These are phyloP conservation scores for Serendipita vermifera DNA, from an alignment of 768 basidiomycete genomes.

Conservation along the genomic window DNA sequence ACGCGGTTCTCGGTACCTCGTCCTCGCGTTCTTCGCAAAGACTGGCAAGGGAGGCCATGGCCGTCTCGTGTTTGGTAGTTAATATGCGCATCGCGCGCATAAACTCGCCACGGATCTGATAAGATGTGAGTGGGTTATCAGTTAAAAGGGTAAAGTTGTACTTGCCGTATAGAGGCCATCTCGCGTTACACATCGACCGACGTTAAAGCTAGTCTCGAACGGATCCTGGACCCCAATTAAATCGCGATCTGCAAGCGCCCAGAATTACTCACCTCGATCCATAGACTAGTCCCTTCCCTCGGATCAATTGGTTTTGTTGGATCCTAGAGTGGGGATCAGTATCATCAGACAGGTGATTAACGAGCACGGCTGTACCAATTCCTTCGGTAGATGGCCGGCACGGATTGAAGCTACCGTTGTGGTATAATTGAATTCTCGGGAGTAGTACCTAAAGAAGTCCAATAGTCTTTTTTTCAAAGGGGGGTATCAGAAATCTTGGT, in stretches of 20 bases:
- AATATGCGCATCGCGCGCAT: constrained; percentile 90
- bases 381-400: constrained; percentile 78
- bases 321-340: constrained; percentile 10
- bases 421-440: constrained; percentile 85
- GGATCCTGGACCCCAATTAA: constrained; percentile 52
- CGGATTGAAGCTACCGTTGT: constrained; percentile 85
- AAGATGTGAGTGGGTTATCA: not conserved
- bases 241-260: constrained; percentile 9
- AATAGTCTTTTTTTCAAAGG: constrained; percentile 78
- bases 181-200: constrained; percentile 89
- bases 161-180: constrained; percentile 89
- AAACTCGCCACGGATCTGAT: constrained; percentile 92
- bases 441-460: constrained; percentile 95
- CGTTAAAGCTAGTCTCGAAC: constrained; percentile 93
- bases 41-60: constrained; percentile 68
- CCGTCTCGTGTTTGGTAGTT: constrained; percentile 63
- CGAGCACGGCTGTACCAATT: constrained; percentile 24
- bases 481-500: too few relatives aligned
- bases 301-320: constrained; percentile 44
- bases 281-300: constrained; percentile 85
- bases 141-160: constrained; percentile 9
- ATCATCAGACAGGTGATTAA: too few relatives aligned
- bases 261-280: constrained; percentile 62
- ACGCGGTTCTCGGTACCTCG: constrained; percentile 25
- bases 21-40: constrained; percentile 80